Conservation (phyloP, 345 rosid species). For the Xanthoceras sorbifolium region DNA sequence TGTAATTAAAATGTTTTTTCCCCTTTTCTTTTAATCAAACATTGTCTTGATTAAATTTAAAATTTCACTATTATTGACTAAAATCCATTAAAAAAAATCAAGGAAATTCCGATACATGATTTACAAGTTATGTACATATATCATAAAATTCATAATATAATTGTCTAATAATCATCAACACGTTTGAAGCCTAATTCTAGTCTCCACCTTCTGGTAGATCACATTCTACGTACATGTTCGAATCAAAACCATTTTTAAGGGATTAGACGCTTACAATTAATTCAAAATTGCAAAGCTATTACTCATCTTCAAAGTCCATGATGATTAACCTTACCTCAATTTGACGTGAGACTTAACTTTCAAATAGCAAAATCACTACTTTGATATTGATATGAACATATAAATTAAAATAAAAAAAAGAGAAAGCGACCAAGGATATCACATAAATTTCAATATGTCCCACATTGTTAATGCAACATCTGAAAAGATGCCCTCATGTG, state of each 20-base stretch:
- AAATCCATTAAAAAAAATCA: too few species aligned
- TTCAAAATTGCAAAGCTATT: background rate
- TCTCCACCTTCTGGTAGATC: background rate
- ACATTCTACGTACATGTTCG: background rate
- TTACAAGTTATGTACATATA: too few species aligned
- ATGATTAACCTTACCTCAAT: background rate
- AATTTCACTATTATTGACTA: background rate
- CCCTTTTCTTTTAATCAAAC: background rate
- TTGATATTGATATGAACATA: background rate
- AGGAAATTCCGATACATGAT: too few species aligned
- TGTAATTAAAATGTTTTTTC: too few species aligned
- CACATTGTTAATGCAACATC: slow-evolving; percentile 43
- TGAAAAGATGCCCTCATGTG: slow-evolving; percentile 50
- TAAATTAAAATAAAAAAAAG: background rate
- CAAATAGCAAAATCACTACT: background rate
- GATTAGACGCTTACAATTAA: too few species aligned
- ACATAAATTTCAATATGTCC: slow-evolving; percentile 31
- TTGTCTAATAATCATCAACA: background rate
- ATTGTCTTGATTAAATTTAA: too few species aligned
- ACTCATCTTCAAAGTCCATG: background rate
- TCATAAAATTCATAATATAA: too few species aligned
- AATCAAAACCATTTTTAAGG: too few species aligned
- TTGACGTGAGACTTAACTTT: background rate
- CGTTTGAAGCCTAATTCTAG: background rate
- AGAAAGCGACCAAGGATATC: slow-evolving; percentile 22